These are phyloP conservation scores for Beauveria asiatica DNA, from an alignment of 2,329 filamentous ascomycete genomes.

Conservation along the genomic window DNA sequence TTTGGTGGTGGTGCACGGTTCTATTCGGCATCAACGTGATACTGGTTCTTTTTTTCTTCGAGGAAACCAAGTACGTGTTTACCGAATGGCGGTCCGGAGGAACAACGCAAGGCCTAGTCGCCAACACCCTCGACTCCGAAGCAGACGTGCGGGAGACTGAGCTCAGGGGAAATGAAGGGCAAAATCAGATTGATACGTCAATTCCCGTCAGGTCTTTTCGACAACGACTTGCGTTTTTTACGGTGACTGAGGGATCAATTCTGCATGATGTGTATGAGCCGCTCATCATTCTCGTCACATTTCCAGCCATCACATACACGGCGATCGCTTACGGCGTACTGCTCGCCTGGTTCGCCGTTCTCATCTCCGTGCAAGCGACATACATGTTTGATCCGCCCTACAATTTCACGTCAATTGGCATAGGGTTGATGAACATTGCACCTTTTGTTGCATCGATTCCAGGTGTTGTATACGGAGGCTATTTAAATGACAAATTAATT, in stretches of 20 bases:
- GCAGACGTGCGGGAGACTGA: conserved; percentile 1
- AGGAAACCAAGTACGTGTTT: conserved; percentile 18
- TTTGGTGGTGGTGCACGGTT: conserved; percentile 28
- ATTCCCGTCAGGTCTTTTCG: conserved; percentile 14
- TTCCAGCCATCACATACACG: conserved; percentile 29
- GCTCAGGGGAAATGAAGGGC: conserved; percentile 24
- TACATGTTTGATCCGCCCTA: conserved; percentile 24
- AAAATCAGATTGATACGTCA: conserved; percentile 12
- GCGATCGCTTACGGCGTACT: conserved; percentile 31
- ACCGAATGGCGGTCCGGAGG: not conserved
- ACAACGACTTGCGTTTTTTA: conserved; percentile 17
- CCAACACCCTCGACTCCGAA: not conserved
- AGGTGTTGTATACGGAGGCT: conserved; percentile 27
- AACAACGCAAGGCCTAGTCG: not conserved
- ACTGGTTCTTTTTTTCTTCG: conserved; percentile 28
- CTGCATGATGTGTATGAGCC: conserved; percentile 12
- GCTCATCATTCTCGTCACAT: conserved; percentile 12
- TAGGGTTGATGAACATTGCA: conserved; percentile 20
- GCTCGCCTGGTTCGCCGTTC: conserved; percentile 27
- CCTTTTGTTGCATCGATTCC: conserved; percentile 30
- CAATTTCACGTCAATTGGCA: conserved; percentile 18
- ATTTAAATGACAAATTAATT: conserved; percentile 29
- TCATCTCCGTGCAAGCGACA: conserved; percentile 11
- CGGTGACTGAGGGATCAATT: conserved; percentile 13
- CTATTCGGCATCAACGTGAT: conserved; percentile 15